A percentile compares a stretch with the other conserved stretches of the same genome.
These are phyloP conservation scores for Pichia eremophila DNA, from an alignment of 805 yeast species.

Conservation along the genomic window DNA sequence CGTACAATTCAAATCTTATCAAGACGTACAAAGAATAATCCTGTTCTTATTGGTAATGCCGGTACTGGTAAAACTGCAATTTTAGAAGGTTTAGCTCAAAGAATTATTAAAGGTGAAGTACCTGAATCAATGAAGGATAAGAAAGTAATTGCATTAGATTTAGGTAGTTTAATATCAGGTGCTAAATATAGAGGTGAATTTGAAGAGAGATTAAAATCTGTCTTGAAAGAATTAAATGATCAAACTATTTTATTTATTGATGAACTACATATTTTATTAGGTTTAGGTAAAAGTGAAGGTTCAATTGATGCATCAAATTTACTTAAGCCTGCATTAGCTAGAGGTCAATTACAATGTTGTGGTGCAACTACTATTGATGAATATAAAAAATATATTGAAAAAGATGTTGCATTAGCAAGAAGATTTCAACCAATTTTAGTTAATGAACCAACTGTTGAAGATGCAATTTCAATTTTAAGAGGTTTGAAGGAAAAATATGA, in stretches of 20 bases:
- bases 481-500: constrained; percentile 94
- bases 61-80: constrained; percentile 98
- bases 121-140: constrained; percentile 91
- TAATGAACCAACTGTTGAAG: constrained; percentile 83
- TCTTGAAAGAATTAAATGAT: constrained; percentile 75
- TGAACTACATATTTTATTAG: constrained; percentile 82
- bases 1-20: constrained; percentile 89
- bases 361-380: constrained; percentile 97
- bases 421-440: constrained; percentile 97
- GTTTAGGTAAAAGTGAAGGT: constrained; percentile 90
- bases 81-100: constrained; percentile 93
- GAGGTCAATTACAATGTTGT: constrained; percentile 93
- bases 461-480: constrained; percentile 91
- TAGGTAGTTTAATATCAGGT: constrained; percentile 86
- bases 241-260: constrained; percentile 77
- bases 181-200: constrained; percentile 95
- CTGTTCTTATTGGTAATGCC: constrained; percentile 90
- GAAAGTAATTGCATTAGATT: constrained; percentile 71
- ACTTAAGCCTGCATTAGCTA: constrained; percentile 92
- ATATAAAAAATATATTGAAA: constrained; percentile 84
- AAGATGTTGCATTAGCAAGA: constrained; percentile 98
- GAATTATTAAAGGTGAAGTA: constrained; percentile 85
- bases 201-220: constrained; percentile 78
- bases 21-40: constrained; percentile 90
- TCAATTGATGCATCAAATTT: constrained; percentile 95